Evolutionary conservation across 2,329 filamentous ascomycete species (phyloP), one percentile per base, ranked within the genome.

Genomic region (Hirsutella thompsonii): DNA sequence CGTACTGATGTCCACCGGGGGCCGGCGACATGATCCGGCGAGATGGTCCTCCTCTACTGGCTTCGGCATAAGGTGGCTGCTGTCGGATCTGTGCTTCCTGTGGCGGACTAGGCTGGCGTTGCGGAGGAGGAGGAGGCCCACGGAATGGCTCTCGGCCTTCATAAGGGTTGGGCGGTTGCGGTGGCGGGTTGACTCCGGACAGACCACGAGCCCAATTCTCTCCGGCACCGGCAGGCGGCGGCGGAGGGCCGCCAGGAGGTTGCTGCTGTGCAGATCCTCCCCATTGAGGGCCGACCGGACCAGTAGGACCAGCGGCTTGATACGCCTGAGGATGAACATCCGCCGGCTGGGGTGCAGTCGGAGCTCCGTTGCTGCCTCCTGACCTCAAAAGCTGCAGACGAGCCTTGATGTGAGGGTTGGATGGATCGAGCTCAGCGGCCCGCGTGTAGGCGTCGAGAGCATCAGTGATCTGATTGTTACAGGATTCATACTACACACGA

Each of bases 401-500:
- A 43, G 89, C 88, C 63, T 96, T 96, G 70, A 98, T 96, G 60
- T 96, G 90, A 32, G 86, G 84, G 57, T 98, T 96, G 46, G 70
- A 72, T 0, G 92, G 90, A 57, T 98, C 92, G 48, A 98, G 76
- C 59, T 98, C 92, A 29, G 89, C 89, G 33, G 92, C 92, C 50
- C 92, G 79, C 55, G 90, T 84, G 59, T 96, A 98, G 5, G 92
- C 92, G 61, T 98, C 92, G 36, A 96, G 72, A 1, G 92, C 92
- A 68, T 98, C 92, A 40, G 81, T 86, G 44, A 94, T 94, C 64
- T 98, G 92, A 65, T 96, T 96, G 71, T 98, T 96, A 64, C 92
- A 98, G 20, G 88, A 94, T 61, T 98, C 92, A 56, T 98, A 98
- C 83, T 93, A 21, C 21, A 39, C 30, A 19, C 29, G 36, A 55